Percentiles rank a stretch among this genome's conserved stretches.
These are phyloP conservation scores for Penicillium manginii DNA, from an alignment of 495 filamentous ascomycete species.

Conservation along the genomic window DNA sequence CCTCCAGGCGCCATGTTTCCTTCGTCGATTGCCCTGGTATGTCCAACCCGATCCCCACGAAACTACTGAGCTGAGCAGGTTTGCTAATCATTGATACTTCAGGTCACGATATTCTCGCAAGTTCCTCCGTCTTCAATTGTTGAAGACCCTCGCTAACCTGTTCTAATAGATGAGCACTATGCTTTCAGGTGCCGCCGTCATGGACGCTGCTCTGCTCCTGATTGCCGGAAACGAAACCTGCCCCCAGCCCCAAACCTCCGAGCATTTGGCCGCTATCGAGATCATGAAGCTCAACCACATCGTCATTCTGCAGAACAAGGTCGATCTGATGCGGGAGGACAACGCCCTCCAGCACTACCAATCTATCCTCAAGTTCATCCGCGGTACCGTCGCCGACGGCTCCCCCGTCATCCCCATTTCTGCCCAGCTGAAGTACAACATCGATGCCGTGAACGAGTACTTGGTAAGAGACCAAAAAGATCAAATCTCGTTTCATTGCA, in stretches of 20 bases:
- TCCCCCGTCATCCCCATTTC: constrained; percentile 98
- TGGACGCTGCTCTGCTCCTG: constrained; percentile 95
- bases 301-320: constrained; percentile 99
- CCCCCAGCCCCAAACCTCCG: constrained; percentile 98
- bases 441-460: constrained; percentile 94
- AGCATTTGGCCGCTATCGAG: constrained; percentile 97
- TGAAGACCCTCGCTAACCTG: constrained; percentile 6
- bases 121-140: neutral
- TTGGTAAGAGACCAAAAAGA: constrained; percentile 62
- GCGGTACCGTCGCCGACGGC: constrained; percentile 93
- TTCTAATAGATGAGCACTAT: constrained; percentile 84
- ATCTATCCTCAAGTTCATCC: constrained; percentile 95
- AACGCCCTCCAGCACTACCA: constrained; percentile 89
- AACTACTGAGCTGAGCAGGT: neutral
- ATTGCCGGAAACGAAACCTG: constrained; percentile 99
- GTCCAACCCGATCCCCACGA: neutral
- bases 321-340: constrained; percentile 95
- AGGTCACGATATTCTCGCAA: constrained; percentile 90
- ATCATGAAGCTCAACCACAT: constrained; percentile 99
- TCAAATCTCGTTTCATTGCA: no score
- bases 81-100: constrained; percentile 6
- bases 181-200: constrained; percentile 98
- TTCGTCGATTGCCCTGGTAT: constrained; percentile 93
- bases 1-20: constrained; percentile 20
- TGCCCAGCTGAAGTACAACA: constrained; percentile 98